Percentiles rank a stretch among this genome's conserved stretches.
phyloP scores from a whole-genome alignment of 352 stramenopile species.

The Ochromonadaceae sp. region DNA sequence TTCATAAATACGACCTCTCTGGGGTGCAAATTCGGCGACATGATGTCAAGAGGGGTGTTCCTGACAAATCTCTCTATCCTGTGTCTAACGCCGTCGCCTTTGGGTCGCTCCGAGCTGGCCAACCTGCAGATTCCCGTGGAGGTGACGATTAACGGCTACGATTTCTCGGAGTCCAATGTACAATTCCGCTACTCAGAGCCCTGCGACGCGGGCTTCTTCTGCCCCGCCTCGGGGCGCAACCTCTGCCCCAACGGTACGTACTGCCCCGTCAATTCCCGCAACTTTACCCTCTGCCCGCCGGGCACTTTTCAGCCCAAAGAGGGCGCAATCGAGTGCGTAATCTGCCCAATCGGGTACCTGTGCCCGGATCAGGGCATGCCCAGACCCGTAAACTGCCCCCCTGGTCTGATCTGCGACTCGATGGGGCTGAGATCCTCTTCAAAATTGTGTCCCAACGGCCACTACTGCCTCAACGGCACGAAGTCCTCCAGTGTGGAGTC shows the following conservation, averaged over 20 bases:
- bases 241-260: slow-evolving; percentile 70
- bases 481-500: slow-evolving; percentile 56
- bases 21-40: slow-evolving; percentile 61
- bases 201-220: slow-evolving; percentile 40
- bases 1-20: slow-evolving; percentile 74
- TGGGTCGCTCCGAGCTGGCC: neutral
- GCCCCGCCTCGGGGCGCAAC: slow-evolving; percentile 36
- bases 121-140: slow-evolving; percentile 46
- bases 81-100: slow-evolving; percentile 51
- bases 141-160: slow-evolving; percentile 59
- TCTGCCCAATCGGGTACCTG: slow-evolving; percentile 79
- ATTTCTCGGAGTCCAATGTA: slow-evolving; percentile 43
- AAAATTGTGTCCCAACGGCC: slow-evolving; percentile 64
- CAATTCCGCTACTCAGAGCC: neutral
- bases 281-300: slow-evolving; percentile 80
- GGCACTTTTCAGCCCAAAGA: slow-evolving; percentile 77
- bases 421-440: slow-evolving; percentile 55
- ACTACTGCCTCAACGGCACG: slow-evolving; percentile 78
- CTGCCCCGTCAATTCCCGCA: slow-evolving; percentile 39
- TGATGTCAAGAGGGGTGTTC: slow-evolving; percentile 48
- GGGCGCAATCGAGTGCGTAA: slow-evolving; percentile 53
- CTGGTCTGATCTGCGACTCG: slow-evolving; percentile 75
- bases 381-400: slow-evolving; percentile 67
- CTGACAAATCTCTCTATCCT: slow-evolving; percentile 49
- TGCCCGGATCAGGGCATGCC: slow-evolving; percentile 73